Base-by-base conservation (phyloP, 2,329 filamentous ascomycete genomes). In the Paracoccidioides lutzii region DNA sequence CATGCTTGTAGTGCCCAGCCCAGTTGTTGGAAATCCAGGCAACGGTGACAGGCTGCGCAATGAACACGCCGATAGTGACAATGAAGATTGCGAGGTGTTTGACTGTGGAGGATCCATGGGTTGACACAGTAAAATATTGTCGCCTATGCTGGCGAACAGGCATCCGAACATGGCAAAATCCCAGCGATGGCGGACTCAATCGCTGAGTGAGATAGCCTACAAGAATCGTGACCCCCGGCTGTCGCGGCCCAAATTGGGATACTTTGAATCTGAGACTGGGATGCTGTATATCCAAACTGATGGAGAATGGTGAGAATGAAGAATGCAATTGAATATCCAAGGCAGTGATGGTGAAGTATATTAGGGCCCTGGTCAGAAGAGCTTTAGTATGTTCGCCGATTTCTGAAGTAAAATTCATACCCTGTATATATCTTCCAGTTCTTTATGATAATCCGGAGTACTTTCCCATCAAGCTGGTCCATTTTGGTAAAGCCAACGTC, bases 11-110 rank as follows among this genome's bases (percentile, higher is more conserved):
- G 64, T 87, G 83, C 0, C 80, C 82, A 0, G 82, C 81, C 0
- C 78, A 82, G 64, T 86, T 86, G 64, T 85, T 85, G 2, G 80
- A 79, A 59, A 82, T 79, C 82, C 83, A 86, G 1, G 78, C 82
- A 8, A 86, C 69, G 3, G 84, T 78, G 15, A 78, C 79, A 0
- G 83, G 82, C 0, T 85, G 81, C 44, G 78, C 80, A 48, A 76
- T 76, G 62, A 77, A 81, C 1, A 75, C 76, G 12, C 80, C 79
- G 5, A 71, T 69, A 4, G 77, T 76, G 61, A 82, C 68, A 44
- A 81, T 71, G 65, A 78, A 81, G 46, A 81, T 66, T 8, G 78
- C 78, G 52, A 78, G 75, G 66, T 82, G 82, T 51, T 75, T 73
- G 1, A 74, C 75, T 5, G 71, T 73, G 14, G 78, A 72, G 0